Conservation (phyloP, 441 rosid species). For the Mallotus repandus region DNA sequence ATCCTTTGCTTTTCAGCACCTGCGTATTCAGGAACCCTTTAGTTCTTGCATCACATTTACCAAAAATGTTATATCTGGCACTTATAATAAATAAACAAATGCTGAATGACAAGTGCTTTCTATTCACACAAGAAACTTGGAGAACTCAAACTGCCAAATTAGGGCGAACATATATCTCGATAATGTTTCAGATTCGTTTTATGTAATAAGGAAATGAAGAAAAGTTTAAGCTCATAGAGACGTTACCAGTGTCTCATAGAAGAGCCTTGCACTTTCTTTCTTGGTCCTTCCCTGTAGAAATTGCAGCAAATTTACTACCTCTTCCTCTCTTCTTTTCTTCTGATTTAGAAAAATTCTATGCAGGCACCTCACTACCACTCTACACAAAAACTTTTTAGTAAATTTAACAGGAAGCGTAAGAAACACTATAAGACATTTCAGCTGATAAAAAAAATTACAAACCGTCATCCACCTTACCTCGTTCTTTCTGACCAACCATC, state of each 20-base stretch:
- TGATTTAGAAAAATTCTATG: conserved; percentile 38
- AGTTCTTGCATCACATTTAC: not conserved
- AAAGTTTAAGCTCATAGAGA: not conserved
- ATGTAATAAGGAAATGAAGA: not conserved
- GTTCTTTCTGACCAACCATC: conserved; percentile 67
- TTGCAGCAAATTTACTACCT: conserved; percentile 46
- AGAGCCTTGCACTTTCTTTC: conserved; percentile 66
- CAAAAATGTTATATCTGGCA: no score
- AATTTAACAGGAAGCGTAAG: conserved; percentile 4
- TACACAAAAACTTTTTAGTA: conserved; percentile 26
- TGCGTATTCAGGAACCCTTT: conserved; percentile 28
- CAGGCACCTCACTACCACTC: conserved; percentile 52
- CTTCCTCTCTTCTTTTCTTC: conserved; percentile 44
- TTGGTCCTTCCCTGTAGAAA: conserved; percentile 53
- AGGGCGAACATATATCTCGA: not conserved
- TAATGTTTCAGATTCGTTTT: not conserved
- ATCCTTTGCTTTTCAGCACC: conserved; percentile 68
- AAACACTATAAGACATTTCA: conserved; percentile 5
- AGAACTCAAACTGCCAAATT: not conserved
- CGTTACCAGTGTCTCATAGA: conserved; percentile 77
- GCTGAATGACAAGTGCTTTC: not conserved
- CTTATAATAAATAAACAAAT: not conserved
- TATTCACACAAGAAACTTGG: not conserved
- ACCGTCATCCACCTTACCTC: conserved; percentile 39
- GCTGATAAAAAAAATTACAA: conserved; percentile 9